Base-by-base conservation (phyloP, 164 flowering plant genomes). In the Vitis amurensis region DNA sequence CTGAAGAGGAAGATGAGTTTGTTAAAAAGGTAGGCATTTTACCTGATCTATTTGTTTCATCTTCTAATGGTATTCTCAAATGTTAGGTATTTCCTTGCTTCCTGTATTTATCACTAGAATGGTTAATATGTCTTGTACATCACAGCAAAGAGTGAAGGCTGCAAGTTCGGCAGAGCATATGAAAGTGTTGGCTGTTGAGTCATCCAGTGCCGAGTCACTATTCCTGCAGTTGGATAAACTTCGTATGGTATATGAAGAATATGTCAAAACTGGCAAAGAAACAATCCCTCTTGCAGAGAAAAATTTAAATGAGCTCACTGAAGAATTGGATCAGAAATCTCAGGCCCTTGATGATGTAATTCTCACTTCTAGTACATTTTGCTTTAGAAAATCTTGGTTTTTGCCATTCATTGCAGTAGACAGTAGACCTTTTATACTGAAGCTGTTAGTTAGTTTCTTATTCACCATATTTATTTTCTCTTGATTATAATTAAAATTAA, bases 221-320 rank as follows among this genome's bases (percentile, higher is more conserved):
- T 93, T 90, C 74, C 96, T 89, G 86, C 94, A 93, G 77, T 77
- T 95, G 82, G 99, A 95, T 84, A 91, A 86, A 71, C 92, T 95
- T 59, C 93, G 92, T 15, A 75, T 85, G 64, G 83, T 86, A 50
- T 85, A 88, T 73, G 99, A 93, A 80, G 99, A 95, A 69, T 90
- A 82, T 82, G 64, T 78, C 16, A 93, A 95, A 82, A 81, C 85
- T 73, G 69, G 86, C 55, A 89, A 84, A 57, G 99, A 95, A 75
- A 80, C 88, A 48, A 85, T 91, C 62, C 99, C 98, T 74, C 74
- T 70, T 48, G 77, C 86, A 14, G 96, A 88, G 77, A 89, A 80
- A 77, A 87, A 71, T 50, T 79, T 91, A 69, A 71, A 68, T 47
- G 85, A 79, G 50, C 85, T 93, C 37, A 81, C 66, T 29, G 89